A percentile compares a stretch with the other conserved stretches of the same genome.
phyloP scores from a whole-genome alignment of 2,329 filamentous ascomycete species.

The Fonsecaea pugnacius region DNA sequence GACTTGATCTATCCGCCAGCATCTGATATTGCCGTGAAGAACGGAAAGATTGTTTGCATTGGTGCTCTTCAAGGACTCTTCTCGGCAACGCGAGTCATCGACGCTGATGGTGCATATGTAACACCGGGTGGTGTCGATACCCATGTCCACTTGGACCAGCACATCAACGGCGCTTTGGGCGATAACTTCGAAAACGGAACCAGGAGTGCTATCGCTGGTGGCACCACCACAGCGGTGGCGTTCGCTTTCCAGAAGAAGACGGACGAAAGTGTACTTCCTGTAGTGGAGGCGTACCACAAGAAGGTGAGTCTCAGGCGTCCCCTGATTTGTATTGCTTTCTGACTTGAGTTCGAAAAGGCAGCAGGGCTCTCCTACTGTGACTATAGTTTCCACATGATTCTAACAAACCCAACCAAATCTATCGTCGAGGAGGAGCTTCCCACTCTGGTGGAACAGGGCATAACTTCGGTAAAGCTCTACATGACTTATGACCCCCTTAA shows the following conservation, averaged over 20 bases:
- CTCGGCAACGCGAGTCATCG: constrained; percentile 6
- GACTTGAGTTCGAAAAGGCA: constrained; percentile 22
- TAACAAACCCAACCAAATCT: constrained; percentile 37
- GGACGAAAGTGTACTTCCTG: constrained; percentile 52
- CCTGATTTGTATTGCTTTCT: background rate
- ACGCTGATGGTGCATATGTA: constrained; percentile 22
- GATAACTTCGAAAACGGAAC: constrained; percentile 56
- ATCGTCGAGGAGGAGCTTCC: constrained; percentile 52
- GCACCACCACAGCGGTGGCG: constrained; percentile 62
- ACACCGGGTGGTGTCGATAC: constrained; percentile 22
- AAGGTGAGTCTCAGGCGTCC: constrained; percentile 40
- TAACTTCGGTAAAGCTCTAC: constrained; percentile 52
- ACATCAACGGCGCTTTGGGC: constrained; percentile 31
- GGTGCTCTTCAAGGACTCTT: constrained; percentile 12
- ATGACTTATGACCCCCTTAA: constrained; percentile 53
- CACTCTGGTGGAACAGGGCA: constrained; percentile 45
- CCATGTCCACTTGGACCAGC: constrained; percentile 23
- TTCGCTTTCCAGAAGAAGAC: constrained; percentile 60
- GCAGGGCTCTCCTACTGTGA: constrained; percentile 52
- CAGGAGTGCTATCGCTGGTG: constrained; percentile 61
- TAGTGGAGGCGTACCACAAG: constrained; percentile 53
- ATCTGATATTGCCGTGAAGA: constrained; percentile 21
- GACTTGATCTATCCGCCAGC: constrained; percentile 23
- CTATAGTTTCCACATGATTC: constrained; percentile 57
- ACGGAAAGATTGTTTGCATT: constrained; percentile 17